Base-by-base conservation (phyloP, 2,329 filamentous ascomycete genomes). In the Calonectria henricotiae region DNA sequence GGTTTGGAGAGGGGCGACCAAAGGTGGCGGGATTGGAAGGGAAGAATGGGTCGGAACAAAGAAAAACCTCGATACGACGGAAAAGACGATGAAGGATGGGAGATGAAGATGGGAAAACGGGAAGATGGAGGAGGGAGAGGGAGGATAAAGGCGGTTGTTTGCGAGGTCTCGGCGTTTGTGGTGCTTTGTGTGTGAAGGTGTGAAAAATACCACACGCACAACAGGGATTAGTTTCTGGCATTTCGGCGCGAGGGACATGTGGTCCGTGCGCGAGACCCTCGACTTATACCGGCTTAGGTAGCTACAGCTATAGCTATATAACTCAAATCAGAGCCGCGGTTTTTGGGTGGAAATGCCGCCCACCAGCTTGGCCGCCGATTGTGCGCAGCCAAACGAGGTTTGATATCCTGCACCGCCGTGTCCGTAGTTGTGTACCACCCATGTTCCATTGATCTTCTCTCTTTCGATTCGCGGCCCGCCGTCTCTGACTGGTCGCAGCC, bases 351-450 rank as follows among this genome's bases (percentile, higher is more conserved):
- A 30, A 51, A 67, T 68, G 30, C 70, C 69, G n/a, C 67, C 63
- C 30, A 73, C 70, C 11, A 73, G 27, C 62, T 70, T 69, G 27
- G 65, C 65, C 11, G 69, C 72, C 5, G 23, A 44, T 44, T 72
- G 67, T 1, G 72, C 73, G 46, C 71, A 72, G 32, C 71, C 73
- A 55, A 69, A 75, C 3, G 80, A 86, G 5, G 84, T 85, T 74
- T 87, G 86, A 70, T 89, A 97, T 7, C 94, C 94, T 86, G 92
- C 94, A 1, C 93, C 92, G 1, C 89, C 90, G 80, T 94, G 92
- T 0, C 93, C 93, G 77, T 95, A 95, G 76, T 94, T 93, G 79
- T 95, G 93, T 60, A 96, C 91, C 5, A 94, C 87, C 80, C 88
- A 85, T 1, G 79, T 87, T 1, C 89, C 86, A 5, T 88, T 90